phyloP scores from a whole-genome alignment of 108 stramenopile species.

The Cyclotella kingstonii region DNA sequence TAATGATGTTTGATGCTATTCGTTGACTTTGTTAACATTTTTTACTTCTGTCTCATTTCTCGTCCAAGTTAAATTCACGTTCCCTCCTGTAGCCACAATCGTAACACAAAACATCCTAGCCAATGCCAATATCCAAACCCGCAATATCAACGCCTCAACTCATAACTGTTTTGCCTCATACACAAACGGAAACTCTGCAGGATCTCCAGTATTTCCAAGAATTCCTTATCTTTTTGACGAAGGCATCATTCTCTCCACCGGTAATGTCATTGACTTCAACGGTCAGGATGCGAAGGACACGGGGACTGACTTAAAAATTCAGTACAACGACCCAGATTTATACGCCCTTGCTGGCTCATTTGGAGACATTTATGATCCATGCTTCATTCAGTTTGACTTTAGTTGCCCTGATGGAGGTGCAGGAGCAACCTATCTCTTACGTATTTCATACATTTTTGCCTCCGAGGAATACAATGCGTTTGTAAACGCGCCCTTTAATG shows the following conservation, averaged over 20 bases:
- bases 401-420: neutral
- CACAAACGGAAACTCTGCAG: neutral
- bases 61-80: too few species aligned
- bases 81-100: too few species aligned
- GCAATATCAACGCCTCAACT: neutral
- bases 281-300: neutral
- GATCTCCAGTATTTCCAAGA: neutral
- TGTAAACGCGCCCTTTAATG: neutral
- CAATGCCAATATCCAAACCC: neutral
- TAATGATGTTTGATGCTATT: too few species aligned
- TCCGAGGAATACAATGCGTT: conserved; percentile 21
- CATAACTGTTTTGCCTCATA: neutral
- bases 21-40: too few species aligned
- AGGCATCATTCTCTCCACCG: conserved; percentile 7
- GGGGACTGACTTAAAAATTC: neutral
- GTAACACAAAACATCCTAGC: too few species aligned
- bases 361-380: conserved; percentile 5
- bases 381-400: conserved; percentile 26
- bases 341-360: neutral
- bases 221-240: neutral
- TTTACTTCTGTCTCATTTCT: too few species aligned
- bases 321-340: neutral
- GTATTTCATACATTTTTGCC: conserved; percentile 20
- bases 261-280: neutral
- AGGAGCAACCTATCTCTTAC: neutral